Conservation (phyloP, 106 monocot genomes). For the Narthecium ossifragum region DNA sequence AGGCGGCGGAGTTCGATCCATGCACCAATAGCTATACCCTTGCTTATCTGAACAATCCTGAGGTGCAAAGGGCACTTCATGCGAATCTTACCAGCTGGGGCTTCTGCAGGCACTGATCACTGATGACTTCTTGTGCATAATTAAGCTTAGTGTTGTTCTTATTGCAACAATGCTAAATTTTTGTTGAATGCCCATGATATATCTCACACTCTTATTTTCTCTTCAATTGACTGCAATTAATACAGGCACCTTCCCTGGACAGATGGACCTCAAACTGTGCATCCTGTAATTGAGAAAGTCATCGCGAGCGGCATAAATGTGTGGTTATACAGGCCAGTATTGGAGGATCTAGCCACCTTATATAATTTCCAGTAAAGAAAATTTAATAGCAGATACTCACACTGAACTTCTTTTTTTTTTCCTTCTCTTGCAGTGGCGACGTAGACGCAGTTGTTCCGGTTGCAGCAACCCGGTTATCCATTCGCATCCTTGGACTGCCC, state of each 20-base stretch:
- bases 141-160: no score
- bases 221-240: background rate
- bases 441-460: constrained; percentile 11
- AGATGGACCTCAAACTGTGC: background rate
- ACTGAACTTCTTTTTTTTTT: background rate
- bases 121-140: background rate
- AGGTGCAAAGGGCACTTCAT: constrained; percentile 49
- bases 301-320: constrained; percentile 9
- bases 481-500: constrained; percentile 6
- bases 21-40: constrained; percentile 11
- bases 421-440: constrained; percentile 15
- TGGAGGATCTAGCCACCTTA: no score
- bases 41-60: constrained; percentile 18
- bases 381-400: no score
- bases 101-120: constrained; percentile 17
- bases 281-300: constrained; percentile 15
- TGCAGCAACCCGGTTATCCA: constrained; percentile 2
- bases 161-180: no score
- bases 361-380: no score
- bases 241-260: constrained; percentile 1
- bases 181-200: no score
- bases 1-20: constrained; percentile 13
- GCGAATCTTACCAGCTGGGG: constrained; percentile 24
- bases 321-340: constrained; percentile 21
- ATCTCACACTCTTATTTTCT: background rate